Evolutionary conservation across 352 stramenopile genomes (phyloP).

Genomic region (Phytophthora litchii): DNA sequence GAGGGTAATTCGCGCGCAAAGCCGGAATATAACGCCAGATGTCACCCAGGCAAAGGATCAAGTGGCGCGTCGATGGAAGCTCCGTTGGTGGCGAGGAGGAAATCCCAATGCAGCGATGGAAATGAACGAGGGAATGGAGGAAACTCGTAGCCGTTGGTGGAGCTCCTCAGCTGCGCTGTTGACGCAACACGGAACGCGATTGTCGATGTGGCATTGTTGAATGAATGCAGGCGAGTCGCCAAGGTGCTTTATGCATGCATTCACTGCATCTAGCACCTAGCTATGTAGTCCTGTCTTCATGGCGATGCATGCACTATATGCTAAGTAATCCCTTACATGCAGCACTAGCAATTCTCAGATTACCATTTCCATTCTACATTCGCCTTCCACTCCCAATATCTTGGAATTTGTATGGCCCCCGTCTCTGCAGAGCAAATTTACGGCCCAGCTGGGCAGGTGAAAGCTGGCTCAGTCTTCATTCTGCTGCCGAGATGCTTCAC

Average conservation of each 20-base stretch:
- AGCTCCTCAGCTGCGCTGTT: slow-evolving; percentile 13
- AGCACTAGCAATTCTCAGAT: too few relatives aligned
- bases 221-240: slow-evolving; percentile 1
- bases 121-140: slow-evolving; percentile 13
- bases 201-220: slow-evolving; percentile 9
- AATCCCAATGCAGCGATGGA: slow-evolving; percentile 10
- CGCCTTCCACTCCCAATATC: neutral
- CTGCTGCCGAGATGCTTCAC: slow-evolving; percentile 16
- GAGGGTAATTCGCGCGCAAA: slow-evolving; percentile 16
- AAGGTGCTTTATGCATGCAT: too few relatives aligned
- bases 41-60: slow-evolving; percentile 17
- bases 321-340: too few relatives aligned
- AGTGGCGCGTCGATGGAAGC: slow-evolving; percentile 21
- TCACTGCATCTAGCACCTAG: too few relatives aligned
- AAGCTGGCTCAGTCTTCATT: slow-evolving; percentile 25
- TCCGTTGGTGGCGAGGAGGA: neutral
- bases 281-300: too few relatives aligned
- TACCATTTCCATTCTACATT: too few relatives aligned
- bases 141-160: neutral
- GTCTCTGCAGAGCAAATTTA: slow-evolving; percentile 24
- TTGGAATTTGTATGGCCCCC: slow-evolving; percentile 17
- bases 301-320: too few relatives aligned
- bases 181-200: slow-evolving; percentile 12
- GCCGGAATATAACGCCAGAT: slow-evolving; percentile 22
- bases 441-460: slow-evolving; percentile 6